These are phyloP conservation scores for Spirogloea muscicola DNA, from an alignment of 139 green algal species.

Conservation along the genomic window DNA sequence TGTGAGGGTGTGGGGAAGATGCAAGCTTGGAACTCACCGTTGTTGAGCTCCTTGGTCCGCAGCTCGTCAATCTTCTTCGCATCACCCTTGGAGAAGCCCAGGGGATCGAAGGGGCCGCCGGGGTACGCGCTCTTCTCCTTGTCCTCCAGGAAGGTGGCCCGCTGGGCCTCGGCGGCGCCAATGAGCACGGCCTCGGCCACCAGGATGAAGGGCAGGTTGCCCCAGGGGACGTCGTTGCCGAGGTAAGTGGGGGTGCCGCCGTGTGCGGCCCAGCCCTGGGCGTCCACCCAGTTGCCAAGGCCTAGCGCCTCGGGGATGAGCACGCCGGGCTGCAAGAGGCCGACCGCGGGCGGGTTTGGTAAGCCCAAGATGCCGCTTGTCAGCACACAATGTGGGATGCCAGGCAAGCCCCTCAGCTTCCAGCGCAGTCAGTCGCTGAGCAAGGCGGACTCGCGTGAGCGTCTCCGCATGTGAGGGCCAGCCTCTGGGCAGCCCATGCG, in stretches of 20 bases:
- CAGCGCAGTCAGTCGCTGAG: not conserved
- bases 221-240: conserved; percentile 26
- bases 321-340: conserved; percentile 12
- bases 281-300: conserved; percentile 34
- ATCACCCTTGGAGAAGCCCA: conserved; percentile 29
- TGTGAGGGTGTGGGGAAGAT: too few species aligned
- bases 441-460: not conserved
- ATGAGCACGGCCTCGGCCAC: conserved; percentile 4
- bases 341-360: not conserved
- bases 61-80: conserved; percentile 30
- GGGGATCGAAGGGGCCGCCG: conserved; percentile 49
- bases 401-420: too few species aligned
- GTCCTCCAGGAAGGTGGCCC: conserved; percentile 28
- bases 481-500: not conserved
- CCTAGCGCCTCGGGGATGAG: conserved; percentile 39
- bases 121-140: conserved; percentile 39
- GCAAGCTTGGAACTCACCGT: too few species aligned
- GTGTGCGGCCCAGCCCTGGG: conserved; percentile 24
- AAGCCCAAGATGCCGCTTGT: not conserved
- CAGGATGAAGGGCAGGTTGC: conserved; percentile 36
- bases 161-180: conserved; percentile 24
- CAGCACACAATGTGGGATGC: not conserved
- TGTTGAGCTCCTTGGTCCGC: conserved; percentile 38
- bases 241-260: conserved; percentile 32
- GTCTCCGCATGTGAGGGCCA: not conserved